Base-by-base conservation (phyloP, 306 rosid species). In the Quercus glauca region DNA sequence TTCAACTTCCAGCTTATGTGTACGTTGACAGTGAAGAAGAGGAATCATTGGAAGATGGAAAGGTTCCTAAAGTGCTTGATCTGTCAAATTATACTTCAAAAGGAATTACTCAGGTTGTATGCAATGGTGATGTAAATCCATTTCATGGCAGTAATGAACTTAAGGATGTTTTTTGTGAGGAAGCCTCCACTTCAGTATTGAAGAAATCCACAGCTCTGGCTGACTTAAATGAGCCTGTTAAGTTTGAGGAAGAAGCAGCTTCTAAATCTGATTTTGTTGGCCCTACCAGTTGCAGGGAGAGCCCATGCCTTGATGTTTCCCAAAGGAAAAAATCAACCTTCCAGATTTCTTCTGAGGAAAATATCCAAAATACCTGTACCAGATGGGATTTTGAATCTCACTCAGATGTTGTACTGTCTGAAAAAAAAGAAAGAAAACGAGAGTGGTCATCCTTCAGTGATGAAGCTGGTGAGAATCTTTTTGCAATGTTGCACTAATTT, bases 1-100 rank as follows among this genome's bases (percentile, higher is more conserved):
- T 95, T 67, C 86, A 88, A 83, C 96, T 93, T 84, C 92, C 96
- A 31, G 93, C 92, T 77, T 88, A 90, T 74, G 92, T 77, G 71
- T 89, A 89, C 85, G 84, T 86, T 78, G 89, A 86, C 75, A 77
- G 81, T 67, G 91, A 87, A 81, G 87, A 85, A 73, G 86, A 75
- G 65, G 88, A 83, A 73, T 51, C 57, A n/a, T 73, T 78, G 19
- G 86, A 80, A 73, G 65, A 82, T 43, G 85, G 78, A 55, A 88
- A 70, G 76, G 67, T 75, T 79, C 71, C 81, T 69, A 65, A 79
- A 79, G 79, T 80, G 80, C 64, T 82, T 59, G 68, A 58, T 67
- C 61, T 80, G 53, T 79, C 89, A 67, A 82, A 78, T 81, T 73
- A 80, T 83, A 55, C 75, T 76, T 69, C 79, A 55, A 82, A 81